Evolutionary conservation across 2,329 filamentous ascomycete genomes (phyloP).

Genomic region (Aspergillus pseudonomiae): DNA sequence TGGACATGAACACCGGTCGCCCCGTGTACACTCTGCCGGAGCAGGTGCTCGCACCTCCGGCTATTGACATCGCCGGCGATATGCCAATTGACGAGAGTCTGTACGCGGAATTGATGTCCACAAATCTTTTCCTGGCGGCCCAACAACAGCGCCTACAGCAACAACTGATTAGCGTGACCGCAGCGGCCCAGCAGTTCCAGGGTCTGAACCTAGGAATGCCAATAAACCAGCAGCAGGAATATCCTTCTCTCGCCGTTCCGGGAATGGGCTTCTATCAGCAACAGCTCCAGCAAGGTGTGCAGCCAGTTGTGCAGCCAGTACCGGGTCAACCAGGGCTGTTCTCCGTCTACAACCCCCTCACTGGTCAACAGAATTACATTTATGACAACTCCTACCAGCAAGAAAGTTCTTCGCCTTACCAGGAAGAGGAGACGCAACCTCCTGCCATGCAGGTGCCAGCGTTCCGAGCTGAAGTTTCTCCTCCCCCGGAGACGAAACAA

Average conservation of each 20-base stretch:
- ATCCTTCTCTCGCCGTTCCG: conserved; percentile 54
- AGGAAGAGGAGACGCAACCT: conserved; percentile 46
- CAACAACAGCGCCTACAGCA: conserved; percentile 95
- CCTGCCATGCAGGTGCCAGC: conserved; percentile 60
- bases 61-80: conserved; percentile 70
- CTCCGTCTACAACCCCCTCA: conserved; percentile 81
- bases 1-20: conserved; percentile 49
- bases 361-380: conserved; percentile 80
- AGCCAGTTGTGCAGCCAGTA: conserved; percentile 65
- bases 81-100: conserved; percentile 81
- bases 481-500: conserved; percentile 67
- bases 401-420: conserved; percentile 37
- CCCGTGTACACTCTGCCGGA: conserved; percentile 74
- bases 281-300: conserved; percentile 67
- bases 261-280: conserved; percentile 65
- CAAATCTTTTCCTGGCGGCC: conserved; percentile 88
- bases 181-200: conserved; percentile 80
- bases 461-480: conserved; percentile 80
- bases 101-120: conserved; percentile 86
- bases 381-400: conserved; percentile 67
- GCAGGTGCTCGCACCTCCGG: conserved; percentile 71
- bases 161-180: conserved; percentile 82
- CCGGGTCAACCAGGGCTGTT: conserved; percentile 75
- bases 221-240: conserved; percentile 53
- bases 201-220: conserved; percentile 67